Conservation (phyloP, 2,329 filamentous ascomycete species). For the Fusarium sp. region DNA sequence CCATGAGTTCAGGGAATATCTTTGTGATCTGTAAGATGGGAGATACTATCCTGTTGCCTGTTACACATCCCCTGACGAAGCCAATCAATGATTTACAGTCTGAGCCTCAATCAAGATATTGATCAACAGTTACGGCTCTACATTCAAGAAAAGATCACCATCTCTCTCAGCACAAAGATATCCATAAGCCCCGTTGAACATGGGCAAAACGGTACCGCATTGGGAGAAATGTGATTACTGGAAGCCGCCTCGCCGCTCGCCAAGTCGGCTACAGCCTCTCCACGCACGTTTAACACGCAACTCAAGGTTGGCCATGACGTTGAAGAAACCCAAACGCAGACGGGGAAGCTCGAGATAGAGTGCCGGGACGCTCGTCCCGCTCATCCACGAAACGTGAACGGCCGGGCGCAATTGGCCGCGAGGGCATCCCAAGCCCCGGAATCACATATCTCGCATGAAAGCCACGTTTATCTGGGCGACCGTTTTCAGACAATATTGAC, state of each 20-base stretch:
- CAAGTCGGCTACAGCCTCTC: neutral
- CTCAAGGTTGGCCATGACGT: neutral
- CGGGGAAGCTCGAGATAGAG: neutral
- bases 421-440: neutral
- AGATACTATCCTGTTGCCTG: neutral
- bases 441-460: constrained; percentile 2
- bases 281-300: neutral
- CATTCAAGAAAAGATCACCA: neutral
- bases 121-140: neutral
- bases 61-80: neutral
- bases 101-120: neutral
- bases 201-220: neutral
- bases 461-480: neutral
- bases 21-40: neutral
- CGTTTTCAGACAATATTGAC: constrained; percentile 3
- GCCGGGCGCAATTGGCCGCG: neutral
- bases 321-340: neutral
- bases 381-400: neutral
- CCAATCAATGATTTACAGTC: neutral
- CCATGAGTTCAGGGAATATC: neutral
- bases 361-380: neutral
- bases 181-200: neutral
- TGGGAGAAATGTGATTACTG: neutral
- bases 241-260: neutral
- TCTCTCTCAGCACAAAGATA: neutral